Percentiles rank a stretch among this genome's conserved stretches.
Conservation (phyloP, 345 rosid genomes). For the Alliaria petiolata region DNA sequence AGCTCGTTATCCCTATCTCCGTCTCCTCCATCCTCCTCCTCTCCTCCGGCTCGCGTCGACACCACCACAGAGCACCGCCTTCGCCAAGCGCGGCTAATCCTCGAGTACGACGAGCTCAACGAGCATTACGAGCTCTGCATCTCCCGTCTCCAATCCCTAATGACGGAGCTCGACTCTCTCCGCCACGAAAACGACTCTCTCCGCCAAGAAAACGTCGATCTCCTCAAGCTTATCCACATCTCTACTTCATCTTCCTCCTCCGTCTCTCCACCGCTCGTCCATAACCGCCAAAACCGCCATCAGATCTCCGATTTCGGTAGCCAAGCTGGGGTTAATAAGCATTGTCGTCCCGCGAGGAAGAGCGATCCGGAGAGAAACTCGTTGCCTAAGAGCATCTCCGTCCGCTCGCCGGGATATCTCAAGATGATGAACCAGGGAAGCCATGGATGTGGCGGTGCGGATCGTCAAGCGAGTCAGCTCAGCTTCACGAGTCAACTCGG, state of each 20-base stretch:
- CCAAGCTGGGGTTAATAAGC: slow-evolving; percentile 18
- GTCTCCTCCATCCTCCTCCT: slow-evolving; percentile 45
- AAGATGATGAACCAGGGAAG: slow-evolving; percentile 35
- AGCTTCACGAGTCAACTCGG: slow-evolving; percentile 31
- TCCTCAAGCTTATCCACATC: slow-evolving; percentile 50
- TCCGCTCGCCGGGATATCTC: slow-evolving; percentile 53
- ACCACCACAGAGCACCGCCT: slow-evolving; percentile 57
- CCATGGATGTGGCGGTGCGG: slow-evolving; percentile 25
- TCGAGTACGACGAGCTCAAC: slow-evolving; percentile 62
- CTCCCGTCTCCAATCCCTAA: slow-evolving; percentile 47
- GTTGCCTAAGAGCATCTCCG: slow-evolving; percentile 74
- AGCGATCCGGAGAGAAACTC: slow-evolving; percentile 36
- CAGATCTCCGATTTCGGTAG: slow-evolving; percentile 34
- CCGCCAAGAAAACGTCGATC: slow-evolving; percentile 54
- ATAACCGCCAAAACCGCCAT: slow-evolving; percentile 35
- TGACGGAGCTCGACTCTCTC: slow-evolving; percentile 52
- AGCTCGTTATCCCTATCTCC: slow-evolving; percentile 44
- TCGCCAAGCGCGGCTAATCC: slow-evolving; percentile 61
- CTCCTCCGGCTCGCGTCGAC: slow-evolving; percentile 31
- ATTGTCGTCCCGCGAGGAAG: slow-evolving; percentile 21
- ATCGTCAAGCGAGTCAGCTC: slow-evolving; percentile 35
- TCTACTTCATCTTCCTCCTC: slow-evolving; percentile 31
- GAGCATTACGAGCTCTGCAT: slow-evolving; percentile 66
- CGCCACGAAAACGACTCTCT: slow-evolving; percentile 61
- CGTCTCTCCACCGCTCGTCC: slow-evolving; percentile 41